Evolutionary conservation across 2,329 filamentous ascomycete species (phyloP), one percentile per base, ranked within the genome.

Genomic region (Endothia cerciana): DNA sequence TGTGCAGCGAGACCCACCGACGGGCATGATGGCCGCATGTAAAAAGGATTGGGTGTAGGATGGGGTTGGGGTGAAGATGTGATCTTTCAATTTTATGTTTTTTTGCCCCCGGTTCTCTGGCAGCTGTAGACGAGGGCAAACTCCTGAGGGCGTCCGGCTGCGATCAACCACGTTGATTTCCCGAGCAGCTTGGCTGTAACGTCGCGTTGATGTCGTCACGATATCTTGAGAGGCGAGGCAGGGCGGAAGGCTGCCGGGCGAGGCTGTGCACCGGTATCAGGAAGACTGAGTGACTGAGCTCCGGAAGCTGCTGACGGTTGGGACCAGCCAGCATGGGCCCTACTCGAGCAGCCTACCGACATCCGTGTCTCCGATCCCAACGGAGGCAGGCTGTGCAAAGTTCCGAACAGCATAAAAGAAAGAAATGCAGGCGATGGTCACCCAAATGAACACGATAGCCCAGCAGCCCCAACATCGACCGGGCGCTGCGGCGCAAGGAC

Each of bases 21-120:
- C 49, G 63, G 63, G 63, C 63, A 65, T 64, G 56, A 60, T 55
- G 45, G 38, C 22, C 6, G 17, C 5, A 28, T n/a, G 41, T 15
- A 64, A 15, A 40, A 17, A 30, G 33, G 13, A 28, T 43, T 25
- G 55, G 58, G 30, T 10, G 53, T 36, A 28, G 15, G 51, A 19
- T 33, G 28, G 28, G 11, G 30, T 2, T 38, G 28, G 28, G 43
- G 30, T 25, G 19, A n/a, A n/a, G n/a, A 30, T 36, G 28, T 11
- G 6, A 40, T 40, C 33, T 40, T 4, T 41, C 30, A 33, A 19
- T 30, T 36, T 36, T 36, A n/a, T 36, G 5, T 30, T 33, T 36
- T 13, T 19, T 33, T n/a, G 22, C 17, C 13, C 51, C 15, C n/a
- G n/a, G n/a, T n/a, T n/a, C 51, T 36, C 30, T n/a, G 17, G 30